These are phyloP conservation scores for Euphrasia arctica DNA, from an alignment of 305 asterid species.

Conservation along the genomic window DNA sequence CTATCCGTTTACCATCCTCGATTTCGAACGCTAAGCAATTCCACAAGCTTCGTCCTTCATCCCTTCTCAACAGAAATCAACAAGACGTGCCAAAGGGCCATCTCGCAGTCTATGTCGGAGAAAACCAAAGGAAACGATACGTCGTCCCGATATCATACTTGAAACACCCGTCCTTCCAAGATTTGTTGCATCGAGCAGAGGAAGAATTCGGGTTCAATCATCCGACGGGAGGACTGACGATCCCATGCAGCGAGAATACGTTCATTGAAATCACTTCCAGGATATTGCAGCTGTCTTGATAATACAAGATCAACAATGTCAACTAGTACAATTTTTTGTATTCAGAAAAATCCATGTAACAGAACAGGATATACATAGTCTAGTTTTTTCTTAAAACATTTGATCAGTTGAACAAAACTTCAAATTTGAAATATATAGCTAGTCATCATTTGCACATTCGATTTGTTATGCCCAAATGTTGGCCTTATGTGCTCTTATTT, in stretches of 20 bases:
- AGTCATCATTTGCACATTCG: too few species aligned
- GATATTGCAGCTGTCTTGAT: too few species aligned
- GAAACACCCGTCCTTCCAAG: conserved; percentile 47
- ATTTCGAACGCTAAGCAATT: neutral
- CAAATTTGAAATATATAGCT: too few species aligned
- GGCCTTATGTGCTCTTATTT: too few species aligned
- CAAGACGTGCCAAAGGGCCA: conserved; percentile 43
- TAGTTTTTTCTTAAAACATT: too few species aligned
- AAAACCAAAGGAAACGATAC: conserved; percentile 32
- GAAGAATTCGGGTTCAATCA: conserved; percentile 47
- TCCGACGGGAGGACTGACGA: conserved; percentile 57
- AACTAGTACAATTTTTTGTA: too few species aligned
- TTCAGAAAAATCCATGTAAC: too few species aligned
- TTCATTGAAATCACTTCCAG: conserved; percentile 16
- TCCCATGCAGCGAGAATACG: conserved; percentile 45
- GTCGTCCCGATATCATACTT: conserved; percentile 46
- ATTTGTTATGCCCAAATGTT: too few species aligned
- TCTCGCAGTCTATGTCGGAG: conserved; percentile 53
- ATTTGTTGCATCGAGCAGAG: conserved; percentile 37
- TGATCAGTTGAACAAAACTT: too few species aligned
- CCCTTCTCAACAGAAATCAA: neutral
- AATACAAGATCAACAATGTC: too few species aligned
- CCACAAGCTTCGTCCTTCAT: neutral
- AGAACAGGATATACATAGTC: too few species aligned
- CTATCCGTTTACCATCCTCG: neutral